Base-by-base conservation (phyloP, 2,329 filamentous ascomycete genomes). In the Thelonectria discophora region DNA sequence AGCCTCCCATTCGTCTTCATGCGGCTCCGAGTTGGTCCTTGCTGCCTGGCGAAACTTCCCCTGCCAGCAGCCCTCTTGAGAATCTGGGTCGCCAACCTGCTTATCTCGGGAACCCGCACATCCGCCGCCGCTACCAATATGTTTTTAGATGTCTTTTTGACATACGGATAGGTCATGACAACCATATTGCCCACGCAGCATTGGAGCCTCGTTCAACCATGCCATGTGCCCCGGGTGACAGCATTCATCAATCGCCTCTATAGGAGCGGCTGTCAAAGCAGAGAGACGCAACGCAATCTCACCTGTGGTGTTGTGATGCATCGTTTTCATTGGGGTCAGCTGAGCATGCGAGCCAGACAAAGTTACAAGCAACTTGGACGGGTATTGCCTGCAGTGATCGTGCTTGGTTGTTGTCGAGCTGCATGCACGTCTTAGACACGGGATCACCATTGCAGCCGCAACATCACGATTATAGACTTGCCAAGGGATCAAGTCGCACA, bases 381-480 rank as follows among this genome's bases (percentile, higher is more conserved):
- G 48, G 43, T 13, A 21, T 20, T 48, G 15, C 42, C 47, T 48
- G 60, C 34, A 9, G 43, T 42, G 21, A 58, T 10, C 27, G 27
- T 45, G 48, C 56, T 69, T 52, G 39, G 54, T 54, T 43, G 63
- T 46, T 34, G 58, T 58, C 45, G 46, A 56, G 20, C 17, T 56
- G 40, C 52, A 52, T 50, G 34, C 21, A 32, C 32, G 17, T 10
- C 27, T 49, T 50, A 54, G 49, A 50, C 57, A 66, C 68, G 51
- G 46, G 65, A 66, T 59, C 59, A 53, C 46, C 48, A 50, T 47
- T 58, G 46, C 59, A 63, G 55, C 52, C 47, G 56, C 64, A 68
- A 51, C 51, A 65, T 54, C 60, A 60, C 32, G 21, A 34, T 51
- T 55, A 34, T 43, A 18, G 17, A 48, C 21, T 34, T 20, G 54